A percentile compares a stretch with the other conserved stretches of the same genome.
These are phyloP conservation scores for Pyrenula massariospora DNA, from an alignment of 495 filamentous ascomycete genomes.

Conservation along the genomic window DNA sequence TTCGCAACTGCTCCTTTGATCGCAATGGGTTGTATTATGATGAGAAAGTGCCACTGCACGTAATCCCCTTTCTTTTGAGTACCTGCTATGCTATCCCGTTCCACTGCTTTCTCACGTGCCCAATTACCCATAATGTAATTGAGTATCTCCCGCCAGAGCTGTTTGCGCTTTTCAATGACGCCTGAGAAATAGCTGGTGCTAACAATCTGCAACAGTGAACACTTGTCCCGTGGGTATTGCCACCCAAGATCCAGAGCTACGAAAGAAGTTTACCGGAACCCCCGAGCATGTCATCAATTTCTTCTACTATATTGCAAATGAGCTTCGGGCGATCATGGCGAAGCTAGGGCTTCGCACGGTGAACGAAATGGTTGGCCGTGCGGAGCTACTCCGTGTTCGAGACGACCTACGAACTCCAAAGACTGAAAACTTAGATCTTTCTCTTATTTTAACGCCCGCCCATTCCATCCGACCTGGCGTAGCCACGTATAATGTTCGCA, in stretches of 20 bases:
- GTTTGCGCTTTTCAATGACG: too few species aligned
- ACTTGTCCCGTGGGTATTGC: slow-evolving; percentile 96
- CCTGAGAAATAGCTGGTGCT: not conserved
- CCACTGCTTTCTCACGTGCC: too few species aligned
- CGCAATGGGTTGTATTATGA: slow-evolving; percentile 96
- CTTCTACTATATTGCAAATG: slow-evolving; percentile 98
- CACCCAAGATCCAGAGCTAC: slow-evolving; percentile 88
- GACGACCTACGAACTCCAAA: slow-evolving; percentile 84
- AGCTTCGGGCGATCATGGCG: slow-evolving; percentile 97
- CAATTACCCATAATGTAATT: too few species aligned
- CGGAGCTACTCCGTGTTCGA: slow-evolving; percentile 74
- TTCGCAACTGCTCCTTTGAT: slow-evolving; percentile 97
- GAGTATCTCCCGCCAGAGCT: too few species aligned
- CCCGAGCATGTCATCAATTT: slow-evolving; percentile 99
- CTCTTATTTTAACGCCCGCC: slow-evolving; percentile 89
- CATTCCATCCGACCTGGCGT: slow-evolving; percentile 95
- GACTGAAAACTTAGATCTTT: slow-evolving; percentile 88
- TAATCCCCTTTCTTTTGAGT: too few species aligned
- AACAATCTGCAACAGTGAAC: slow-evolving; percentile 35
- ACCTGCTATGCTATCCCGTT: too few species aligned
- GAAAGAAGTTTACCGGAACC: slow-evolving; percentile 88
- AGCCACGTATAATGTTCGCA: slow-evolving; percentile 96
- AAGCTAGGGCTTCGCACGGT: slow-evolving; percentile 88
- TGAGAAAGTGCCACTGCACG: slow-evolving; percentile 44
- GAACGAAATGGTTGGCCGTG: slow-evolving; percentile 97